These are phyloP conservation scores for Fusarium penzigii DNA, from an alignment of 2,329 filamentous ascomycete species.

Conservation along the genomic window DNA sequence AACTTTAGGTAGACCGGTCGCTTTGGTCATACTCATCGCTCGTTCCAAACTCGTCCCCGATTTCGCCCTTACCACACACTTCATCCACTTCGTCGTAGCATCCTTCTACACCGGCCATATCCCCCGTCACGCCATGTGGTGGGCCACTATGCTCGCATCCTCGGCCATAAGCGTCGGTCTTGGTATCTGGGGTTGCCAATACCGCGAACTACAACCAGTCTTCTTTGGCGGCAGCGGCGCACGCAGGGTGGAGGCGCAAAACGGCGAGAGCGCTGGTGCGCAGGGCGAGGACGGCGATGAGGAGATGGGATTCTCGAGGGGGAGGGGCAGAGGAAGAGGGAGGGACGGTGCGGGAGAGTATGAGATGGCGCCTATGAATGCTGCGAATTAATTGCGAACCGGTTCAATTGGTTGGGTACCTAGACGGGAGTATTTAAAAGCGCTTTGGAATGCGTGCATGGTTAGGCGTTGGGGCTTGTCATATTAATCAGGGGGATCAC, in stretches of 20 bases:
- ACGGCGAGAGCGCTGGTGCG: slow-evolving; percentile 4
- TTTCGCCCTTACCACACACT: slow-evolving; percentile 87
- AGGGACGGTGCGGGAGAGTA: slow-evolving; percentile 61
- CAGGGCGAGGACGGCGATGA: slow-evolving; percentile 39
- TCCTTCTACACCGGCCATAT: slow-evolving; percentile 76
- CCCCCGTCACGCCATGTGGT: slow-evolving; percentile 84
- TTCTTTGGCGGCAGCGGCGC: slow-evolving; percentile 68
- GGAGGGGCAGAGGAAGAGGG: slow-evolving; percentile 52
- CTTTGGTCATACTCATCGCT: slow-evolving; percentile 79
- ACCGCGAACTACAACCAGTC: slow-evolving; percentile 86
- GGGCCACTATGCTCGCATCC: slow-evolving; percentile 60
- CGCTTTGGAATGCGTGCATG: background rate
- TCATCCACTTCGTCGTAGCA: slow-evolving; percentile 76
- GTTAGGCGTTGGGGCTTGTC: background rate
- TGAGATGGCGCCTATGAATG: slow-evolving; percentile 63
- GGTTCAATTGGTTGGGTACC: background rate
- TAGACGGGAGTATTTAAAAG: background rate
- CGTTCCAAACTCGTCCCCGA: slow-evolving; percentile 94
- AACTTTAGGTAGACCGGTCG: slow-evolving; percentile 63
- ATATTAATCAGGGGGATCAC: background rate
- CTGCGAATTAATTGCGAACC: slow-evolving; percentile 4
- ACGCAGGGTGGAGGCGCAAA: slow-evolving; percentile 32
- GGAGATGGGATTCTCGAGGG: slow-evolving; percentile 52
- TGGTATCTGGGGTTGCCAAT: slow-evolving; percentile 89
- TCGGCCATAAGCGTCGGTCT: slow-evolving; percentile 53